Evolutionary conservation across 345 rosid genomes (phyloP), one percentile per base, ranked within the genome.

Genomic region (Aethionema arabicum): DNA sequence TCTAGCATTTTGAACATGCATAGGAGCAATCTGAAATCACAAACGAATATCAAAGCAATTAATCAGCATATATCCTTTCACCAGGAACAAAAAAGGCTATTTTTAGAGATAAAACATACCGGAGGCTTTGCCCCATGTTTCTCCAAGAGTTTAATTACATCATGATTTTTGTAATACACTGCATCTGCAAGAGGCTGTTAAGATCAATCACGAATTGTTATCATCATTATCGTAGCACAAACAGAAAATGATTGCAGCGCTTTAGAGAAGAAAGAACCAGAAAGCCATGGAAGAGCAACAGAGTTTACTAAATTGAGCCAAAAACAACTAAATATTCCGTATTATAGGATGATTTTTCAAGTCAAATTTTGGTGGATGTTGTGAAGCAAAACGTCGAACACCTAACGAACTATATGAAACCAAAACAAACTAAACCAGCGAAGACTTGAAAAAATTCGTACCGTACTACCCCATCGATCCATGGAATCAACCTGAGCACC

Each of bases 151-250:
- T 79, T 79, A 52, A 86, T 86, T 77, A 86, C 87, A 8, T 81
- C 82, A 32, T 82, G 80, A 62, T 89, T 71, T 70, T 86, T 81
- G 77, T 86, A 86, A 75, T 82, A 81, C 46, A 81, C 73, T 0
- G 91, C 96, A 74, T 89, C 93, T 38, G 91, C 90, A 59, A 89
- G 91, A 74, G 93, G 96, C 96, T 88, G 87, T 56, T 45, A 21
- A 72, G 70, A 69, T 35, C 58, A 73, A 72, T 40, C 57, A 56
- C 33, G 31, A 73, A 51, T 47, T 15, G 38, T 61, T 62, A 67
- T 27, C 37, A 64, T 62, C 77, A 31, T 11, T 35, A 11, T 32
- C 2, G 51, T 33, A 4, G n/a, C 32, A 7, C 11, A 10, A 31
- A 3, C 67, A 40, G 4, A 11, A 11, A 30, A 42, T 7, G 2